Evolutionary conservation across 148 eudicot species (phyloP).

Genomic region (Cornus suecica): DNA sequence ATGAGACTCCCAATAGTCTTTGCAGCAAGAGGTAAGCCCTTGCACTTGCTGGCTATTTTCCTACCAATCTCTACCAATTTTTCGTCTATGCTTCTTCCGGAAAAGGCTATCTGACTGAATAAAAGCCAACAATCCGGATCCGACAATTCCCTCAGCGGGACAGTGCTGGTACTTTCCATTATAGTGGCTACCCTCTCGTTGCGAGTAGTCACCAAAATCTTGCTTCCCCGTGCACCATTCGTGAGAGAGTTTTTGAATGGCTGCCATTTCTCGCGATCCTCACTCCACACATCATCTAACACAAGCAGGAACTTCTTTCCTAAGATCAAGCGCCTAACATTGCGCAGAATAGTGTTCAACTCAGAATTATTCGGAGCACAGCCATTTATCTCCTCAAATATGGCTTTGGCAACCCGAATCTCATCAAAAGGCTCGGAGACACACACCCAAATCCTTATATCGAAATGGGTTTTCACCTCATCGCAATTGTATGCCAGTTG

Average conservation of each 20-base stretch:
- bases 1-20: slow-evolving; percentile 27
- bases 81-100: slow-evolving; percentile 7
- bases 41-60: slow-evolving; percentile 25
- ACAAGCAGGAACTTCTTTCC: slow-evolving; percentile 30
- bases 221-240: slow-evolving; percentile 24
- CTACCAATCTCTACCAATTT: slow-evolving; percentile 20
- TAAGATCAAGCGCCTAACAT: slow-evolving; percentile 3
- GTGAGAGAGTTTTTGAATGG: slow-evolving; percentile 12
- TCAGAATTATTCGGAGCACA: slow-evolving; percentile 12
- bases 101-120: slow-evolving; percentile 27
- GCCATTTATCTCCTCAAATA: slow-evolving; percentile 19
- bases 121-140: slow-evolving; percentile 20
- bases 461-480: slow-evolving; percentile 12
- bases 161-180: slow-evolving; percentile 13
- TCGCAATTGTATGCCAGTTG: slow-evolving; percentile 14
- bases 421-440: slow-evolving; percentile 25
- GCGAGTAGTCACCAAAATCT: slow-evolving; percentile 30
- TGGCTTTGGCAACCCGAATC: slow-evolving; percentile 25
- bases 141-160: slow-evolving; percentile 15
- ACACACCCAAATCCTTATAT: slow-evolving; percentile 22
- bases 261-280: slow-evolving; percentile 17
- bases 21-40: slow-evolving; percentile 31
- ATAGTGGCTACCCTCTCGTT: slow-evolving; percentile 18
- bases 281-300: slow-evolving; percentile 14
- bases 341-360: slow-evolving; percentile 6